Percentiles rank a stretch among this genome's conserved stretches.
Evolutionary conservation across 2,329 filamentous ascomycete genomes (phyloP).

Genomic region (Aureobasidium namibiae): DNA sequence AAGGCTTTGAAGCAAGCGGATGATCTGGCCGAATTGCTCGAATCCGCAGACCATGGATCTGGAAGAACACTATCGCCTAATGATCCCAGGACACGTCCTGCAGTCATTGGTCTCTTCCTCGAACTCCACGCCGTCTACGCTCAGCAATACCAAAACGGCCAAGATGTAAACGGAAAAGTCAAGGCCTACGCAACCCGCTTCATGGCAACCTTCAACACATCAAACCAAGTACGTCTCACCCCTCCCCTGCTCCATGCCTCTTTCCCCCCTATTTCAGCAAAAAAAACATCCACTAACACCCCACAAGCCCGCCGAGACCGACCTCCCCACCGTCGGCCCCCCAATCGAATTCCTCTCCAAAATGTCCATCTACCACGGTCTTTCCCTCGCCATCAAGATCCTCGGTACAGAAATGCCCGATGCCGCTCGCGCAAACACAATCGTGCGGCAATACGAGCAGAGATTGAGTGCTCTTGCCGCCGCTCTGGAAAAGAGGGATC

Average conservation of each 20-base stretch:
- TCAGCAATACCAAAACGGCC: conserved; percentile 24
- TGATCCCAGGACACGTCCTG: conserved; percentile 28
- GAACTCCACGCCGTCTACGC: conserved; percentile 36
- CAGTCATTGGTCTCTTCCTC: conserved; percentile 34
- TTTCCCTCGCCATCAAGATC: conserved; percentile 34
- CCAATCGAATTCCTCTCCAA: conserved; percentile 24
- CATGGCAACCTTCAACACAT: conserved; percentile 23
- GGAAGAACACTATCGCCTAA: conserved; percentile 16
- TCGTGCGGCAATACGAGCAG: conserved; percentile 5
- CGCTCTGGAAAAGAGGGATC: not conserved
- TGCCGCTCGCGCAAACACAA: not conserved
- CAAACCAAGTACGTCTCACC: conserved; percentile 6
- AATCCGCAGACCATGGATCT: conserved; percentile 31
- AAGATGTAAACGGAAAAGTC: conserved; percentile 31
- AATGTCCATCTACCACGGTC: conserved; percentile 35
- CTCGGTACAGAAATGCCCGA: conserved; percentile 28
- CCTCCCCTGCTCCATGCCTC: not conserved
- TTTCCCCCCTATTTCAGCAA: too few species aligned
- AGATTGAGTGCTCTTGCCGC: not conserved
- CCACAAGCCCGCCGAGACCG: conserved; percentile 14
- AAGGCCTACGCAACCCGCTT: conserved; percentile 32
- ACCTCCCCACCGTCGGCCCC: conserved; percentile 9
- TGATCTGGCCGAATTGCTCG: conserved; percentile 33
- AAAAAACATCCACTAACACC: not conserved
- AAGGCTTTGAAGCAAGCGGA: conserved; percentile 32